Base-by-base conservation (phyloP, 257 asterid species). In the Fraxinus anomala region DNA sequence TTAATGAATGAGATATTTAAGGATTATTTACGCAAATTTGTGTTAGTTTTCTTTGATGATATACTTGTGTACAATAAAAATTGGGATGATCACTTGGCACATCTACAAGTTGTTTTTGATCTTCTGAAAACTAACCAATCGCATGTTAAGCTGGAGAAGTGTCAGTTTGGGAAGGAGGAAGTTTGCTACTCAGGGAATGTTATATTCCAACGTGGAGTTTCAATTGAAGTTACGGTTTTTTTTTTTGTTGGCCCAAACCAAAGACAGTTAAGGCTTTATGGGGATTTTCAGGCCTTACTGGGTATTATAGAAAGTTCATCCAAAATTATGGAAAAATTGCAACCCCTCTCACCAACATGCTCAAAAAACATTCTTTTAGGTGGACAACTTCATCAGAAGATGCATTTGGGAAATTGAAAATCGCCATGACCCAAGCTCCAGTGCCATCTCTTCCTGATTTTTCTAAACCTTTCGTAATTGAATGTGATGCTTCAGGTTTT, bases 141-240 rank as follows among this genome's bases (percentile, higher is more conserved):
- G 8, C 13, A 2, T 6, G 34, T 33, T 6, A 36, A 70, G 28
- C 3, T 1, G 26, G n/a, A 3, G 5, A 71, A 78, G 16, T 71
- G 72, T 10, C 1, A 1, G 2, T 72, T 78, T 71, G 77, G 79
- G 0, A 0, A 21, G 2, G 4, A 7, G 1, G 1, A 33, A 4
- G 61, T 79, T 0, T 24, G 24, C 0, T 79, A 79, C 28, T 36
- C 65, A 21, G 82, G 77, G 2, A 76, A 79, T 17, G 17, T 74
- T 6, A 49, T 79, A 17, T 19, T 10, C 3, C 21, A 17, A 16
- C 23, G 6, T 4, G 37, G 74, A 1, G 79, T 73, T 0, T 28
- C 26, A 3, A 33, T 33, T 5, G 17, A 17, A 11, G 68, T 34
- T 1, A 30, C 44, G 6, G 11, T 23, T 0, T 37, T 24, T 1